Conservation (phyloP, 805 yeast species). For the Danielia reshetovae region DNA sequence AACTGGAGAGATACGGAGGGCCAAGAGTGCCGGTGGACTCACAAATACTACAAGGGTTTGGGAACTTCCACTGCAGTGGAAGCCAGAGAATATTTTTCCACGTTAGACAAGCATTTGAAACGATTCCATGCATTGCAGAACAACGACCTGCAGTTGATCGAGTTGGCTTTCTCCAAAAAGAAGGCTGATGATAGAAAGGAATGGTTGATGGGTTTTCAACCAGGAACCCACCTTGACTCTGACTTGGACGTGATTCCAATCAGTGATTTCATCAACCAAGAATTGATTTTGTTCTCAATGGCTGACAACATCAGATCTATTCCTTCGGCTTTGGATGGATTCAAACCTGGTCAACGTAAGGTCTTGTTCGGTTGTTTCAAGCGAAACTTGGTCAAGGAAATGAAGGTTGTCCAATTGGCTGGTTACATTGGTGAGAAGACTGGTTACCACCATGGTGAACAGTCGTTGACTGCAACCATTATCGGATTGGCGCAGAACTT, state of each 20-base stretch:
- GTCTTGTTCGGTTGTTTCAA: conserved; percentile 85
- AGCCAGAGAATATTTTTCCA: conserved; percentile 82
- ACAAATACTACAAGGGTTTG: conserved; percentile 96
- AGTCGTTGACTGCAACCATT: conserved; percentile 81
- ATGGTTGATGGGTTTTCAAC: conserved; percentile 87
- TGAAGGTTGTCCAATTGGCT: conserved; percentile 86
- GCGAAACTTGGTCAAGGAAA: conserved; percentile 69
- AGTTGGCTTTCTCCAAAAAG: conserved; percentile 89
- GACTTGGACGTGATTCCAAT: conserved; percentile 74
- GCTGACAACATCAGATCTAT: conserved; percentile 95
- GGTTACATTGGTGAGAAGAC: conserved; percentile 88
- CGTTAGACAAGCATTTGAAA: conserved; percentile 81
- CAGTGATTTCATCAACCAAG: conserved; percentile 91
- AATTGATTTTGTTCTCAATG: conserved; percentile 89
- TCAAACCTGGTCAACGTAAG: conserved; percentile 96
- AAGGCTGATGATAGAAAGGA: conserved; percentile 97
- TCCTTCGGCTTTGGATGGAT: conserved; percentile 90
- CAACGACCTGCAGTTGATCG: conserved; percentile 73
- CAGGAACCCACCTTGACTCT: conserved; percentile 91
- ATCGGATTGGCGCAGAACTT: conserved; percentile 93
- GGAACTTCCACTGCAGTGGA: conserved; percentile 89
- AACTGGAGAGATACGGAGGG: conserved; percentile 88
- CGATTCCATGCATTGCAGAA: conserved; percentile 77
- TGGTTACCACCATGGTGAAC: conserved; percentile 95
- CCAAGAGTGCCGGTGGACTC: conserved; percentile 70